These are phyloP conservation scores for Phytophthora foliorum DNA, from an alignment of 352 stramenopile genomes.

Conservation along the genomic window DNA sequence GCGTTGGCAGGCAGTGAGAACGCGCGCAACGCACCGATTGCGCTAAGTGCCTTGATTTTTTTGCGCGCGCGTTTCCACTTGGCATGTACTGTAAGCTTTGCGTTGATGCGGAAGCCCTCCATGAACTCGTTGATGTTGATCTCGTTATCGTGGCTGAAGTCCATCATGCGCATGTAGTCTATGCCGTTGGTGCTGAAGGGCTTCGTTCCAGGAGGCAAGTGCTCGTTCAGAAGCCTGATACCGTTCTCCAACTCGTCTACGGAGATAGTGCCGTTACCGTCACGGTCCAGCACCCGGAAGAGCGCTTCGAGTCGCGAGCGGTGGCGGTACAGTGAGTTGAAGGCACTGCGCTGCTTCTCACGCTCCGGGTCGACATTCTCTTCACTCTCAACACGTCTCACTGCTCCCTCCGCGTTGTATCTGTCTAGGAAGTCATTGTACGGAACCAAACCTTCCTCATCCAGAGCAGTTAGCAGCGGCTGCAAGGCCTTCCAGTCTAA, in stretches of 20 bases:
- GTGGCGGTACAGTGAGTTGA: constrained; percentile 88
- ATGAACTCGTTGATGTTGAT: constrained; percentile 94
- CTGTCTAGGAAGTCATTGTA: constrained; percentile 81
- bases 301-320: constrained; percentile 83
- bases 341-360: constrained; percentile 67
- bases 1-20: constrained; percentile 42
- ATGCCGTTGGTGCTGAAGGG: constrained; percentile 74
- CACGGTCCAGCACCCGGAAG: constrained; percentile 84
- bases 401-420: constrained; percentile 73
- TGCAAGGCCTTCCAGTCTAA: constrained; percentile 85
- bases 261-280: constrained; percentile 87
- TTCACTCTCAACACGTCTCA: constrained; percentile 29
- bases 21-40: constrained; percentile 66
- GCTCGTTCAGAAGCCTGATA: constrained; percentile 85
- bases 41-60: constrained; percentile 89
- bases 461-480: constrained; percentile 76
- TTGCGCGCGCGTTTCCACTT: constrained; percentile 91
- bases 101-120: constrained; percentile 90
- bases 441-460: constrained; percentile 72
- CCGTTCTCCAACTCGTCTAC: constrained; percentile 83
- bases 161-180: constrained; percentile 89
- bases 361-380: constrained; percentile 50
- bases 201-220: constrained; percentile 73
- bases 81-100: constrained; percentile 85
- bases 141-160: constrained; percentile 88